These are phyloP conservation scores for Phytopythium litorale DNA, from an alignment of 352 stramenopile species.

Conservation along the genomic window DNA sequence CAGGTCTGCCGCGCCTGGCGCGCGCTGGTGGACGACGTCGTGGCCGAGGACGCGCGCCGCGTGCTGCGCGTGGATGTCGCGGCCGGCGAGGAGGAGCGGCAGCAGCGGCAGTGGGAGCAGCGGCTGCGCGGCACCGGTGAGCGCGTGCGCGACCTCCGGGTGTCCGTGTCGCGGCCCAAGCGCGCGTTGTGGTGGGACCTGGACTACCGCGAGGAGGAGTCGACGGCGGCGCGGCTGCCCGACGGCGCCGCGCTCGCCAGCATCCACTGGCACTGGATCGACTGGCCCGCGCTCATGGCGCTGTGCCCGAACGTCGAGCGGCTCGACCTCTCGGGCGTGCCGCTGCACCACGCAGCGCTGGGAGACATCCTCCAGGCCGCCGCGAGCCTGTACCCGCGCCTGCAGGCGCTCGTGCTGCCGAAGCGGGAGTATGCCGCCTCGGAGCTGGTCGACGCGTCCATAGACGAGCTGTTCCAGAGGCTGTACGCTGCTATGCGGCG, in stretches of 20 bases:
- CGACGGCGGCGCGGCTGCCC: neutral
- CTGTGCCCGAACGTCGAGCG: conserved; percentile 30
- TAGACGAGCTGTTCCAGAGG: conserved; percentile 35
- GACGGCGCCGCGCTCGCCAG: neutral
- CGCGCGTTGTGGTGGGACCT: conserved; percentile 33
- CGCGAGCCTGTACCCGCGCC: conserved; percentile 20
- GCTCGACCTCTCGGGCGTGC: conserved; percentile 36
- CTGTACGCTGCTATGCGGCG: conserved; percentile 25
- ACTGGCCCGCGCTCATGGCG: conserved; percentile 35
- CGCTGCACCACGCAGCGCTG: conserved; percentile 37
- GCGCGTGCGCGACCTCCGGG: conserved; percentile 22
- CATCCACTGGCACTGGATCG: conserved; percentile 27
- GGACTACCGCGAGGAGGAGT: conserved; percentile 10
- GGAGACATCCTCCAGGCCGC: conserved; percentile 31
- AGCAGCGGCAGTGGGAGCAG: conserved; percentile 20
- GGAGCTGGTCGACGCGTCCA: conserved; percentile 31
- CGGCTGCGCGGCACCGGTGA: conserved; percentile 14
- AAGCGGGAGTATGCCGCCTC: conserved; percentile 21
- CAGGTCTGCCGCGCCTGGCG: conserved; percentile 29
- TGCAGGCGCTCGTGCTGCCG: conserved; percentile 38
- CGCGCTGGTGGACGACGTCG: conserved; percentile 14
- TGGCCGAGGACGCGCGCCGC: conserved; percentile 11
- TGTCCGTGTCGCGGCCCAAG: conserved; percentile 22
- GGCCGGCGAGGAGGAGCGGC: conserved; percentile 17
- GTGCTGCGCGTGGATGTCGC: conserved; percentile 27